Conservation (phyloP, 441 rosid genomes). For the Lepidium campestre region DNA sequence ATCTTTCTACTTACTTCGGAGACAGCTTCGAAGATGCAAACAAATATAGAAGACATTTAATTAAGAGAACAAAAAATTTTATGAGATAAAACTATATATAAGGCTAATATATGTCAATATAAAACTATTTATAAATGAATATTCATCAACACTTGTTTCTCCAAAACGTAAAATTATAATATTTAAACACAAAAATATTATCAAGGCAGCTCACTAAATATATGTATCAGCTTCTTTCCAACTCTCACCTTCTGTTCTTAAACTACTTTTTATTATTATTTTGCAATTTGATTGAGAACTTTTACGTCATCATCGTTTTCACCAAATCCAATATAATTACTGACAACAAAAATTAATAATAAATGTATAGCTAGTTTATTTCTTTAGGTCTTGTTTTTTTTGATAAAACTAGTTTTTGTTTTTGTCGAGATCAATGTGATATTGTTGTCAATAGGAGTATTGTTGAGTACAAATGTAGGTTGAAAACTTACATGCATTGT, state of each 20-base stretch:
- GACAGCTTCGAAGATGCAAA: background rate
- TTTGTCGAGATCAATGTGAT: background rate
- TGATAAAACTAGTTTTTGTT: too few species aligned
- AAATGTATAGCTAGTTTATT: too few species aligned
- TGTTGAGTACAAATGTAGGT: background rate
- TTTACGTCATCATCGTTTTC: background rate
- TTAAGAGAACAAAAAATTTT: background rate
- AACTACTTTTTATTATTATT: background rate
- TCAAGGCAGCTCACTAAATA: slow-evolving; percentile 1
- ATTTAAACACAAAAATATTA: too few species aligned
- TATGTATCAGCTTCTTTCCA: background rate
- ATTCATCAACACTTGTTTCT: background rate
- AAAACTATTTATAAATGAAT: background rate
- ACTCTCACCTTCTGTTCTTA: background rate
- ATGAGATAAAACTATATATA: background rate
- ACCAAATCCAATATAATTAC: too few species aligned
- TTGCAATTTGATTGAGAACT: background rate
- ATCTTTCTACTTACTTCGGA: background rate
- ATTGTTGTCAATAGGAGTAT: background rate
- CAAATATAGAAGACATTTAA: background rate
- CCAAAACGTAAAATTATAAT: background rate
- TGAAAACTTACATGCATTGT: background rate
- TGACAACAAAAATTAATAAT: too few species aligned
- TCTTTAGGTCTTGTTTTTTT: too few species aligned
- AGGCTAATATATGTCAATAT: background rate